Evolutionary conservation across 2,329 filamentous ascomycete species (phyloP).

Genomic region (Geosmithia putterillii): DNA sequence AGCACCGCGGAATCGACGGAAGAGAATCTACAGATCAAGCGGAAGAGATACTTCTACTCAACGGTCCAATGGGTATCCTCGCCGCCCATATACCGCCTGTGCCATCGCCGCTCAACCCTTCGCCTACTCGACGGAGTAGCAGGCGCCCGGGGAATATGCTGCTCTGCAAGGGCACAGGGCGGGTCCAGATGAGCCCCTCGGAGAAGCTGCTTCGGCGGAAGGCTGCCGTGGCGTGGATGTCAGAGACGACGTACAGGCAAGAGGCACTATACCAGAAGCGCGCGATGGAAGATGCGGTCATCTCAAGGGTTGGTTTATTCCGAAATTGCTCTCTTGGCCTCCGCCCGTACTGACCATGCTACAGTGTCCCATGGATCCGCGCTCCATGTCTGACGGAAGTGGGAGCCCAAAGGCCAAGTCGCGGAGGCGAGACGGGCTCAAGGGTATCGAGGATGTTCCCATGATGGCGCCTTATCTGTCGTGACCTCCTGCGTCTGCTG

Average conservation of each 20-base stretch:
- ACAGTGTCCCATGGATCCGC: too few species aligned
- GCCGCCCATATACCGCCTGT: conserved; percentile 10
- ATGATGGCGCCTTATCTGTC: too few species aligned
- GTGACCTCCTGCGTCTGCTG: too few species aligned
- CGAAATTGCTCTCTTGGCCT: neutral
- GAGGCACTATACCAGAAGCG: conserved; percentile 10
- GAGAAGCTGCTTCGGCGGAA: conserved; percentile 27
- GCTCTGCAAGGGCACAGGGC: neutral
- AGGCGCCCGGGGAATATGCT: neutral
- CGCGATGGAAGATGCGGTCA: conserved; percentile 2
- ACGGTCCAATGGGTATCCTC: neutral
- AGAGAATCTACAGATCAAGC: neutral
- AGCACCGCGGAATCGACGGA: too few species aligned
- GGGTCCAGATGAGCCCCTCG: conserved; percentile 18
- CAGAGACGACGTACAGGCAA: conserved; percentile 16
- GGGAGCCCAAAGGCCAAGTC: too few species aligned
- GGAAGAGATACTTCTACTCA: neutral
- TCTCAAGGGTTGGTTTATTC: neutral
- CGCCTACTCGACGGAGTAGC: neutral
- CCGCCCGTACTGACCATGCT: neutral
- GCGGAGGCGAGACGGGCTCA: too few species aligned
- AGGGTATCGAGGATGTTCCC: too few species aligned
- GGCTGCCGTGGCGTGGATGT: conserved; percentile 26
- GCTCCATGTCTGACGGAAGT: too few species aligned
- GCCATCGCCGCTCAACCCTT: conserved; percentile 15